Conservation (phyloP, 495 filamentous ascomycete genomes). For the Amphirosellinia nigrospora region DNA sequence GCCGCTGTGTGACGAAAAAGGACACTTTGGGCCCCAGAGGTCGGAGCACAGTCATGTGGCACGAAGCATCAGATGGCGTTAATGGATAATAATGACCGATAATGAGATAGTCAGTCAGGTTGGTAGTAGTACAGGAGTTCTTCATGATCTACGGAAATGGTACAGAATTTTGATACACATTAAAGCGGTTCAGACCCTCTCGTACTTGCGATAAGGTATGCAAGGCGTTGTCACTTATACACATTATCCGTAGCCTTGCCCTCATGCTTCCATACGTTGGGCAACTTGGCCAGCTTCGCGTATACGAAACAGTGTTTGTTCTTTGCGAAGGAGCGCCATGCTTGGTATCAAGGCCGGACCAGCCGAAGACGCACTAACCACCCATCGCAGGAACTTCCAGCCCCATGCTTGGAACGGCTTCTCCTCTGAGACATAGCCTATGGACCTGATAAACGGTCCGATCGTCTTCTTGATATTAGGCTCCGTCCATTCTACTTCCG, state of each 20-base stretch:
- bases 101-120: neutral
- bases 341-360: conserved; percentile 65
- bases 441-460: conserved; percentile 21
- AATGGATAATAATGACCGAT: conserved; percentile 1
- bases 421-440: conserved; percentile 16
- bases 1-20: neutral
- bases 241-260: neutral
- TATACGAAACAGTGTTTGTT: conserved; percentile 63
- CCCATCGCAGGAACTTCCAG: conserved; percentile 71
- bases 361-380: conserved; percentile 59
- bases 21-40: neutral
- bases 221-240: neutral
- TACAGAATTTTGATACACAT: conserved; percentile 21
- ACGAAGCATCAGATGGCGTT: conserved; percentile 28
- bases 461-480: conserved; percentile 24
- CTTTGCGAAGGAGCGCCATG: conserved; percentile 68
- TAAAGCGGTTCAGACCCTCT: neutral
- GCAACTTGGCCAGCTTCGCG: conserved; percentile 46
- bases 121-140: conserved; percentile 25
- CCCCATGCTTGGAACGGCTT: conserved; percentile 42
- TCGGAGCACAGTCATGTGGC: conserved; percentile 18
- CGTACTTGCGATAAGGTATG: neutral
- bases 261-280: conserved; percentile 7
- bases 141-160: conserved; percentile 16
- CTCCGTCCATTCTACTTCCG: conserved; percentile 28